phyloP scores from a whole-genome alignment of 1,139 yeast genomes.

The Diutina scorzettiae region DNA sequence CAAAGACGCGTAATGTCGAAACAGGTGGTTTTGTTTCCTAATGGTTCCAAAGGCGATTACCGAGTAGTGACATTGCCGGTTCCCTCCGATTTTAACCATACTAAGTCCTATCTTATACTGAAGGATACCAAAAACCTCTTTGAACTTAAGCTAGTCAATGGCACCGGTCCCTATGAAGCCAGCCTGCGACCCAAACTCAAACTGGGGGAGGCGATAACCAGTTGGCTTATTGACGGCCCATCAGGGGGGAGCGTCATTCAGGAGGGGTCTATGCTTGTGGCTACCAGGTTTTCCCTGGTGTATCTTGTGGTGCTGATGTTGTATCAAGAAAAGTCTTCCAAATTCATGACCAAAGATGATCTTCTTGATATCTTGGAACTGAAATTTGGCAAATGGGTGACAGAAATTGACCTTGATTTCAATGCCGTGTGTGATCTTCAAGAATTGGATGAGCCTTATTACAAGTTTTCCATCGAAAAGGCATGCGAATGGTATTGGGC shows the following conservation, averaged over 20 bases:
- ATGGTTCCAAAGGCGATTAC: slow-evolving; percentile 8
- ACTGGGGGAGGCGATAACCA: slow-evolving; percentile 22
- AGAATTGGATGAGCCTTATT: slow-evolving; percentile 36
- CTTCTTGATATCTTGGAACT: slow-evolving; percentile 27
- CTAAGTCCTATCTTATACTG: slow-evolving; percentile 15
- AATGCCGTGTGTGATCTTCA: slow-evolving; percentile 30
- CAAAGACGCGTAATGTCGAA: no score
- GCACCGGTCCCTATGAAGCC: slow-evolving; percentile 13
- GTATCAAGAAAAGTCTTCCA: slow-evolving; percentile 16
- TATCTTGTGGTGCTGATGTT: slow-evolving; percentile 32
- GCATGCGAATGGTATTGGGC: slow-evolving; percentile 26
- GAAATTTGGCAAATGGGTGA: slow-evolving; percentile 16
- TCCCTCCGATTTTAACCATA: slow-evolving; percentile 10
- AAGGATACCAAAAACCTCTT: slow-evolving; percentile 12
- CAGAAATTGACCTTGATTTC: slow-evolving; percentile 14
- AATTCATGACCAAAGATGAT: slow-evolving; percentile 38
- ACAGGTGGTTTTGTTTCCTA: not conserved
- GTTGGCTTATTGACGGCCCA: slow-evolving; percentile 22
- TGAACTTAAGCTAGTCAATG: slow-evolving; percentile 24
- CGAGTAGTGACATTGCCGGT: slow-evolving; percentile 18
- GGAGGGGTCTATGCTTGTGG: slow-evolving; percentile 26
- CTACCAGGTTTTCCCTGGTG: slow-evolving; percentile 29
- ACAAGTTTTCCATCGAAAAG: slow-evolving; percentile 26
- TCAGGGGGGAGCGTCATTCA: slow-evolving; percentile 19
- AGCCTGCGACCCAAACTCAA: slow-evolving; percentile 11